Evolutionary conservation across 768 basidiomycete species (phyloP).

Genomic region (Kwoniella sp.): DNA sequence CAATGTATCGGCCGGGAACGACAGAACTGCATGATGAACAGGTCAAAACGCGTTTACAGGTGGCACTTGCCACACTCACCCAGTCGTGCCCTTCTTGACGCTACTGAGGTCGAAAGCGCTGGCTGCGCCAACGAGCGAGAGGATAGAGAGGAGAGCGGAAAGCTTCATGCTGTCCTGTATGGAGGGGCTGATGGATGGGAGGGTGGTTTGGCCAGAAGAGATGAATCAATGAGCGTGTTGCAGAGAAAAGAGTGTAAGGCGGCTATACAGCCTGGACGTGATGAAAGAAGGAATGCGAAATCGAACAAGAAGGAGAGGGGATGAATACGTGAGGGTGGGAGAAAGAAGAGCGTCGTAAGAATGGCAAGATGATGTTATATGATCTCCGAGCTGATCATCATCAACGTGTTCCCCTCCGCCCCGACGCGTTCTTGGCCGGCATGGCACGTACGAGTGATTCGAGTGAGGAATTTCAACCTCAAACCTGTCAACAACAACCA

Average conservation of each 20-base stretch:
- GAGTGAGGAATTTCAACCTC: background rate
- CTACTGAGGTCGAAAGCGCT: slow-evolving; percentile 8
- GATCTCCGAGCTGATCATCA: background rate
- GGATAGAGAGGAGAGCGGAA: slow-evolving; percentile 3
- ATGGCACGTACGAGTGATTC: background rate
- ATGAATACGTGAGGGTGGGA: background rate
- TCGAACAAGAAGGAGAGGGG: background rate
- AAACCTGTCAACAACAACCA: background rate
- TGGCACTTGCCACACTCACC: slow-evolving; percentile 1
- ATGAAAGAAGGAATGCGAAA: background rate
- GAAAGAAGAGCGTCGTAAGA: background rate
- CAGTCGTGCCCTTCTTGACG: slow-evolving; percentile 9
- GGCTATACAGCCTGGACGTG: background rate
- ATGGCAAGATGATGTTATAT: background rate
- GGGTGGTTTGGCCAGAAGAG: background rate
- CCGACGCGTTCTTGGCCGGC: background rate
- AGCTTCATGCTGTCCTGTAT: slow-evolving; percentile 4
- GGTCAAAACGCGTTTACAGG: background rate
- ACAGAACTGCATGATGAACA: slow-evolving; percentile 3
- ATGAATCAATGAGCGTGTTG: background rate
- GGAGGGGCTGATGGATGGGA: too few relatives aligned
- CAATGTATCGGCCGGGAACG: slow-evolving; percentile 58
- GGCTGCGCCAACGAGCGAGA: background rate
- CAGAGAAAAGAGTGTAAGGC: background rate
- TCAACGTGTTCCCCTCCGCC: background rate